Evolutionary conservation across 2,329 filamentous ascomycete species (phyloP), one percentile per base, ranked within the genome.

Genomic region (Diplodia mutila): DNA sequence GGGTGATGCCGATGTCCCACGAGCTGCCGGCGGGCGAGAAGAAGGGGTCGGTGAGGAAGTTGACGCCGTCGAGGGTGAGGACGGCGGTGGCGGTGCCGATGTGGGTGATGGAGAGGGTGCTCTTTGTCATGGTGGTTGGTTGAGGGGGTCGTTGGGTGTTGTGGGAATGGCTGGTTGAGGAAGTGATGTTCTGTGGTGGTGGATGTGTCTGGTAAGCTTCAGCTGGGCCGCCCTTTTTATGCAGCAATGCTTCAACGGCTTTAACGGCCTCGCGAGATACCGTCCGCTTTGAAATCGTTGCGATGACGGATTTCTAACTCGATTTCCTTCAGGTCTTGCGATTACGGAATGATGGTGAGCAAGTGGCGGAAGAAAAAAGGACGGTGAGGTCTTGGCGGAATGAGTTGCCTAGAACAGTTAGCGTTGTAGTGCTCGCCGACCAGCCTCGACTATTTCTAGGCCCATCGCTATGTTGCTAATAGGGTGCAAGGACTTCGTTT

Each of bases 31-130:
- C 74, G 3, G 72, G 69, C 9, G 71, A 72, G 68, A 69, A 73
- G 65, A 78, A 75, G 39, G 65, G 67, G 49, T 76, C 75, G 14
- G 69, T 79, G 61, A 74, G 66, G 32, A 69, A 70, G n/a, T 70
- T 76, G 69, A 71, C 54, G 53, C 66, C 64, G 37, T 71, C 70
- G 46, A 72, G 67, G 6, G 81, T 72, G 12, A 85, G 68, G 57
- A 85, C 79, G n/a, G 82, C 81, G 0, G 82, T 84, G 3, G 83
- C 83, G 0, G 83, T 85, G 16, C 80, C 80, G 61, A 86, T 80
- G 68, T 82, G 78, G 29, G 81, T 84, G 59, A 85, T 75, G 5
- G 65, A 77, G 32, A 82, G 12, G 23, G 66, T 65, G 51, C 67
- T 71, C 34, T 70, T 72, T 1, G 39, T 42, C 16, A 6, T 1